Conservation (phyloP, 2,329 filamentous ascomycete genomes). For the Stemphylium beticola region DNA sequence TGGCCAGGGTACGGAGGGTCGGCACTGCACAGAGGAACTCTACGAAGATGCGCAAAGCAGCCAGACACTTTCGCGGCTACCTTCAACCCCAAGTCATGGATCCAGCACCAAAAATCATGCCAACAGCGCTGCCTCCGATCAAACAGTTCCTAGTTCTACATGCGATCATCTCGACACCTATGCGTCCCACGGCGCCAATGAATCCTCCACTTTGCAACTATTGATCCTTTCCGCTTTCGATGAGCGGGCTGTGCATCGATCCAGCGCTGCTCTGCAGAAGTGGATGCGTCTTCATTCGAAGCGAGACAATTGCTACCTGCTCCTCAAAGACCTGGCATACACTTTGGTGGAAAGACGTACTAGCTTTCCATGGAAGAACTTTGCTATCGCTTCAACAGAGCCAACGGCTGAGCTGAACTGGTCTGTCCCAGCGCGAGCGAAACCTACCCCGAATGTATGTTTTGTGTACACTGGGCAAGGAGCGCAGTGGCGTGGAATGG, state of each 20-base stretch:
- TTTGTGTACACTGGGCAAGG: slow-evolving; percentile 44
- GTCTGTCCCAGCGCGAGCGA: slow-evolving; percentile 3
- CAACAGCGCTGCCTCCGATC: background rate
- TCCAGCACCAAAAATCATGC: background rate
- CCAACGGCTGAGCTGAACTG: background rate
- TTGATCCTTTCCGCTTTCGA: slow-evolving; percentile 14
- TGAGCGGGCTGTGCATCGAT: slow-evolving; percentile 9
- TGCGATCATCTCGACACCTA: background rate
- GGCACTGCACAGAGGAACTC: slow-evolving; percentile 3
- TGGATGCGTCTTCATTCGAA: slow-evolving; percentile 5
- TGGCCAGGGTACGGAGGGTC: background rate
- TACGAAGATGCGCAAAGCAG: background rate
- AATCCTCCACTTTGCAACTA: background rate
- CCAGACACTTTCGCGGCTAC: background rate
- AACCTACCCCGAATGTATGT: background rate
- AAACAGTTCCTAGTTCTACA: background rate
- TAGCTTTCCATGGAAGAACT: slow-evolving; percentile 16
- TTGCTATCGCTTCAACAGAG: background rate
- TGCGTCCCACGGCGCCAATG: background rate
- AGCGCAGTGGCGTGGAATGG: slow-evolving; percentile 38
- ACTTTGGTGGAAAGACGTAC: slow-evolving; percentile 14
- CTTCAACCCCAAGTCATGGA: background rate
- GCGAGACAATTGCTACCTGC: background rate
- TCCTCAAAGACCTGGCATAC: slow-evolving; percentile 15
- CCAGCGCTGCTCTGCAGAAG: background rate